Base-by-base conservation (phyloP, 352 stramenopile species). In the Pythium volutum region DNA sequence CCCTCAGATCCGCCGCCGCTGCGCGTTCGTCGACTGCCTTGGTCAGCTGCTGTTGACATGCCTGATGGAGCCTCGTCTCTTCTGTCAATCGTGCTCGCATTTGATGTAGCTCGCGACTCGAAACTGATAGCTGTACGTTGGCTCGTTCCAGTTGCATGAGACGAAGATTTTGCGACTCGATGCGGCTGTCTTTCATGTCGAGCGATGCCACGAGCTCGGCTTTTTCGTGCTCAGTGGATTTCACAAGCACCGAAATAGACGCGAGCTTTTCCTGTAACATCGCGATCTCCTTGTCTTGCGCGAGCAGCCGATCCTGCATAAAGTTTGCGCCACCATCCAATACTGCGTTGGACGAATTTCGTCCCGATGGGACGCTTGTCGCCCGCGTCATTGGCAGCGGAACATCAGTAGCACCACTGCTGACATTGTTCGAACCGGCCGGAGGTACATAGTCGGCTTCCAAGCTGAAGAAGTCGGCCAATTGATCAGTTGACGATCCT, bases 121-220 rank as follows among this genome's bases (percentile, higher is more conserved):
- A 70, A 5, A 69, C 55, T 0, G 66, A 69, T n/a, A 77, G 71
- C 36, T 88, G 80, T 1, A 73, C 65, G 10, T 72, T 71, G 11
- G 83, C 56, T 55, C 83, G 84, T 56, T 91, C 81, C 18, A 93
- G 56, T 52, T 91, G 79, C 2, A 64, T 65, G 25, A 92, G 58
- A 47, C 86, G 84, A 62, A 79, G 56, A 47, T 91, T 77, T 25
- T 89, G 80, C 2, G 75, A 65, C 39, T 91, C 82, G 10, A 91
- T 89, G 8, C 84, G 82, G 34, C 77, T 84, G 41, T 93, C 79
- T 59, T 92, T 93, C 3, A 91, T 73, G 53, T 90, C 82, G 1
- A 93, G 47, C 0, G 79, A 74, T n/a, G 72, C 68, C 2, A 59
- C 47, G 2, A 91, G 47, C 38, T 82, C 73, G 12, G 67, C 64